Evolutionary conservation across 2,329 filamentous ascomycete genomes (phyloP).

Genomic region (Aureobasidium sp.): DNA sequence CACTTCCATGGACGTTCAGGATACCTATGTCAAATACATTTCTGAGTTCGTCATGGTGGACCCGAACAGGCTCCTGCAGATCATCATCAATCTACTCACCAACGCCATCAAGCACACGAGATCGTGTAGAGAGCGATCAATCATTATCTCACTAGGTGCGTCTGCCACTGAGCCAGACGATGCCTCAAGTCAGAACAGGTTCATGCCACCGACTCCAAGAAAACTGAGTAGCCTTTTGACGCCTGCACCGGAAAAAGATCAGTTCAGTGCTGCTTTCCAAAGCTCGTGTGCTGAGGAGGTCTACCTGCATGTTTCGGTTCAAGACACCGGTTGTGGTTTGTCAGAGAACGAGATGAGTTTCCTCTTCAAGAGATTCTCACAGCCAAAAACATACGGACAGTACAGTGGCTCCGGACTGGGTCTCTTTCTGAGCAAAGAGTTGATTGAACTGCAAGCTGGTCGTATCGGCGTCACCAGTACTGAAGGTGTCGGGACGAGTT

Average conservation of each 20-base stretch:
- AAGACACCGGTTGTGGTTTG: constrained; percentile 24
- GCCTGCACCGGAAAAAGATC: background rate
- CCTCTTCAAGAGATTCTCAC: constrained; percentile 61
- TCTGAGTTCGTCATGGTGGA: constrained; percentile 22
- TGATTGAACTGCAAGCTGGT: constrained; percentile 60
- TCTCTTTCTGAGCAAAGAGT: constrained; percentile 55
- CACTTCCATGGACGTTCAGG: background rate
- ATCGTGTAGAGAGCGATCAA: background rate
- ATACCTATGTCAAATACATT: background rate
- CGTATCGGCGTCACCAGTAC: constrained; percentile 54
- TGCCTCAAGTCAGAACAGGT: background rate
- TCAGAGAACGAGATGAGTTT: constrained; percentile 29
- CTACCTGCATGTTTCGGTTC: constrained; percentile 16
- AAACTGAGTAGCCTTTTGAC: background rate
- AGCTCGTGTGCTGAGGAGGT: background rate
- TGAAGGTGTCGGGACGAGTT: constrained; percentile 51
- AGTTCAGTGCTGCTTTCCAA: background rate
- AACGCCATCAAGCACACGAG: constrained; percentile 22
- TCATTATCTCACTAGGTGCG: constrained; percentile 6
- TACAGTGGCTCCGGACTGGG: constrained; percentile 61
- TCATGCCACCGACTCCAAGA: background rate
- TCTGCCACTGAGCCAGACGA: background rate
- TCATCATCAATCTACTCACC: constrained; percentile 25
- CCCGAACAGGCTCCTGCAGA: constrained; percentile 22
- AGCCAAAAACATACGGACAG: constrained; percentile 56